phyloP scores from a whole-genome alignment of 1,139 yeast species.

The Candida sp. region DNA sequence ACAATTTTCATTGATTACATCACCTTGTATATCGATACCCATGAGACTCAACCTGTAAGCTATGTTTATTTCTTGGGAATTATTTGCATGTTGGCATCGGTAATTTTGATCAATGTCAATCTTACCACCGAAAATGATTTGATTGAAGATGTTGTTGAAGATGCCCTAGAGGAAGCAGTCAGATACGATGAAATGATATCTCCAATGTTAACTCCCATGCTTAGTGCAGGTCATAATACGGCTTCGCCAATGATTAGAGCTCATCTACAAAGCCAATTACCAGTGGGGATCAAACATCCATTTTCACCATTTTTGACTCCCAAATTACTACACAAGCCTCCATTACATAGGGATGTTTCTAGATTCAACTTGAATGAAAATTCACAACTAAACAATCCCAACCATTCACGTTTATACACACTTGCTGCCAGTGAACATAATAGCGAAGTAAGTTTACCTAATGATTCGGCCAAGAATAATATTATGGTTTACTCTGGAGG shows the following conservation, averaged over 20 bases:
- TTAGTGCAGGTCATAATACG: constrained; percentile 11
- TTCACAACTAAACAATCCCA: constrained; percentile 11
- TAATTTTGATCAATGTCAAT: constrained; percentile 43
- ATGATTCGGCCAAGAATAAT: constrained; percentile 7
- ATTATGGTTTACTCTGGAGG: constrained; percentile 35
- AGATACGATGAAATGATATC: constrained; percentile 42
- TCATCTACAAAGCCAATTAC: constrained; percentile 5
- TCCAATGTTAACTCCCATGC: constrained; percentile 45
- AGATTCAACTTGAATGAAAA: constrained; percentile 14
- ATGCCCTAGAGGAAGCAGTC: constrained; percentile 47
- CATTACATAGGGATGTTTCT: constrained; percentile 1
- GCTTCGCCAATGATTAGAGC: constrained; percentile 4
- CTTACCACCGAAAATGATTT: constrained; percentile 40
- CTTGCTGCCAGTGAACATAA: constrained; percentile 4
- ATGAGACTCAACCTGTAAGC: constrained; percentile 20
- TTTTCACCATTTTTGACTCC: constrained; percentile 3
- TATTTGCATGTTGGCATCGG: constrained; percentile 42
- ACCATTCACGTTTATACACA: constrained; percentile 21
- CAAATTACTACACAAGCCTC: background rate
- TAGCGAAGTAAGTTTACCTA: background rate
- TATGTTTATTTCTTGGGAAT: constrained; percentile 44
- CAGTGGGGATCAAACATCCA: constrained; percentile 6
- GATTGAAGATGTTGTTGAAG: constrained; percentile 47
- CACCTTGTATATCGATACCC: constrained; percentile 16
- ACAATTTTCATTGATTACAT: constrained; percentile 47